These are phyloP conservation scores for Cutaneotrichosporon mucoides DNA, from an alignment of 1,284 basidiomycete genomes.

Conservation along the genomic window DNA sequence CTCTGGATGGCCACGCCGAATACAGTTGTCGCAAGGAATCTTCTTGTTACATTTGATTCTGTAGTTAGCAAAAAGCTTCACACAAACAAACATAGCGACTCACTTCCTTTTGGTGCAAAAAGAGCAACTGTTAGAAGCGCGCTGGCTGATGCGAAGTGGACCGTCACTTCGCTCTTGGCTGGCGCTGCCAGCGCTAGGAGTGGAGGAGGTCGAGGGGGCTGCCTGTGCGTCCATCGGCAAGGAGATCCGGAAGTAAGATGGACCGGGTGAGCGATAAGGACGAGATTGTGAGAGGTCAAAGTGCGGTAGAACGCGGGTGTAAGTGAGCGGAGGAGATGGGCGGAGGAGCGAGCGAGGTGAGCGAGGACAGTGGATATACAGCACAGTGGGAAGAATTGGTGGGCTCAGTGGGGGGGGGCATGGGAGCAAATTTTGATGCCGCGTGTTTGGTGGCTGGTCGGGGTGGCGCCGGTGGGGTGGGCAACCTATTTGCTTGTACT, in stretches of 20 bases:
- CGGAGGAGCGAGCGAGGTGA: background rate
- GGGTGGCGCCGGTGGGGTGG: too few species aligned
- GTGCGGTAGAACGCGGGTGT: background rate
- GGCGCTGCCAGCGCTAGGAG: background rate
- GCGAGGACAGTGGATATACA: too few species aligned
- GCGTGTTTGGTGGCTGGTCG: too few species aligned
- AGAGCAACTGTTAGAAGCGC: conserved; percentile 20
- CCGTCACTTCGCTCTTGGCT: background rate
- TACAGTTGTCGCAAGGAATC: conserved; percentile 24
- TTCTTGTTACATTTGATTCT: conserved; percentile 24
- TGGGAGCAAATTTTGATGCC: too few species aligned
- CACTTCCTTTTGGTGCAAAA: conserved; percentile 27
- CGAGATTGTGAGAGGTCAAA: background rate
- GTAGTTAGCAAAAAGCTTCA: background rate
- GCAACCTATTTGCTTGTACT: too few species aligned
- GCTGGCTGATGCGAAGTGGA: conserved; percentile 16
- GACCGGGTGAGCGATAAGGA: conserved; percentile 6
- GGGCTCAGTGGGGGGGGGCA: too few species aligned
- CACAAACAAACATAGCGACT: background rate
- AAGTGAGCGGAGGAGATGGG: background rate
- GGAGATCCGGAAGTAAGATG: background rate
- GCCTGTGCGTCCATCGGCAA: background rate
- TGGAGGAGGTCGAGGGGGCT: background rate
- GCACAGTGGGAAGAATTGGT: too few species aligned
- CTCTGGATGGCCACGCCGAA: conserved; percentile 22